phyloP scores from a whole-genome alignment of 805 yeast species.

The Jamesozyma lodderae region DNA sequence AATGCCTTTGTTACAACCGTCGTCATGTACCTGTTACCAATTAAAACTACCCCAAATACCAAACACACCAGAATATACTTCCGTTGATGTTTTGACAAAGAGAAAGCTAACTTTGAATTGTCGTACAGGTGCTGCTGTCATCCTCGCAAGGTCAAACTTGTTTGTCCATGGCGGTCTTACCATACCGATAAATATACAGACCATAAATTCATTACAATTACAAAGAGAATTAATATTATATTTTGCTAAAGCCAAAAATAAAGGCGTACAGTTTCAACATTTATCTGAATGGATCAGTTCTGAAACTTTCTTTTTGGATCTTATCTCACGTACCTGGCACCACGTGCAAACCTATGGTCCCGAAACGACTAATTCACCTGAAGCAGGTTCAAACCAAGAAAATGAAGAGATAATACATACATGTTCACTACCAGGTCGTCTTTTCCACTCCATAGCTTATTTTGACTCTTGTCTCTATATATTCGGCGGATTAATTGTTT shows the following conservation, averaged over 20 bases:
- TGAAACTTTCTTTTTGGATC: conserved; percentile 51
- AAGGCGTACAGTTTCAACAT: conserved; percentile 15
- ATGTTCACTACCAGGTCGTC: conserved; percentile 28
- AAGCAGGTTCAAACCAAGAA: conserved; percentile 2
- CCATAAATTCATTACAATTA: conserved; percentile 35
- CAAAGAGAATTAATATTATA: conserved; percentile 31
- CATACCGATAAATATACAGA: conserved; percentile 41
- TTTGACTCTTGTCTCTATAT: conserved; percentile 44
- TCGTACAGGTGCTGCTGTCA: conserved; percentile 60
- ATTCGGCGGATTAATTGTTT: conserved; percentile 56
- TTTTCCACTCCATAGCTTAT: conserved; percentile 51
- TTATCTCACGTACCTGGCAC: conserved; percentile 52
- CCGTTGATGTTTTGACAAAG: conserved; percentile 31
- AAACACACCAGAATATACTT: conserved; percentile 13
- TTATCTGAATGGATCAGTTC: conserved; percentile 41
- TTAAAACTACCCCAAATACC: conserved; percentile 43
- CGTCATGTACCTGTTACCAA: conserved; percentile 51
- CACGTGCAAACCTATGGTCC: conserved; percentile 32
- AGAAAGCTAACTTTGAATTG: conserved; percentile 46
- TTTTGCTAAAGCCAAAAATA: conserved; percentile 20
- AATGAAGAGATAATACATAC: neutral
- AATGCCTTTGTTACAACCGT: conserved; percentile 58
- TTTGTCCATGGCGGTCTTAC: conserved; percentile 61
- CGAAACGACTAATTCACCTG: too few species aligned
- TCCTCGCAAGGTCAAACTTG: conserved; percentile 48